Conservation (phyloP, 495 filamentous ascomycete species). For the Neurospora tetraspora region DNA sequence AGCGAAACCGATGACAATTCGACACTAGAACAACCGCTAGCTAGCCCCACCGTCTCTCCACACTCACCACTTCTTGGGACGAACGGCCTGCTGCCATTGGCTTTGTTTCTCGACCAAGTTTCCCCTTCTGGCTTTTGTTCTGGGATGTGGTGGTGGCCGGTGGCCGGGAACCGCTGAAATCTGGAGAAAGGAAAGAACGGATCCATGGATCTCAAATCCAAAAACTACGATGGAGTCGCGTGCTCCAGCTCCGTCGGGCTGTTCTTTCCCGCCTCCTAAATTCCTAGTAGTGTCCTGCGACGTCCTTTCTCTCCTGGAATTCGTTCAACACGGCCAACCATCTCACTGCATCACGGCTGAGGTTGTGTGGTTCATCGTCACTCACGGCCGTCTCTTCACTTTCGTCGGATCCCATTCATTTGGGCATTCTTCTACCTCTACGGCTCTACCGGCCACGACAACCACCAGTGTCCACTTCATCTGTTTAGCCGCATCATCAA, state of each 20-base stretch:
- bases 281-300: neutral
- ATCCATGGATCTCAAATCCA: neutral
- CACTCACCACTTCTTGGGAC: neutral
- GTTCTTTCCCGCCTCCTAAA: neutral
- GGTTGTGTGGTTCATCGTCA: neutral
- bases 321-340: neutral
- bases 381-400: neutral
- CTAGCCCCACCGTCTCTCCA: neutral
- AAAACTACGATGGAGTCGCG: neutral
- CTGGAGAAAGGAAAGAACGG: neutral
- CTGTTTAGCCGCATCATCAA: neutral
- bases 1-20: neutral
- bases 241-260: neutral
- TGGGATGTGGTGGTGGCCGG: neutral
- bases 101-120: neutral
- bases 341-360: neutral
- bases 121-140: neutral
- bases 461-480: neutral
- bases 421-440: neutral
- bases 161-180: neutral
- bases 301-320: neutral
- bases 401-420: neutral
- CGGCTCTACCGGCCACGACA: neutral
- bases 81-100: neutral
- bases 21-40: neutral